Evolutionary conservation across 2,329 filamentous ascomycete genomes (phyloP).

Genomic region (Colletotrichum paranaense): DNA sequence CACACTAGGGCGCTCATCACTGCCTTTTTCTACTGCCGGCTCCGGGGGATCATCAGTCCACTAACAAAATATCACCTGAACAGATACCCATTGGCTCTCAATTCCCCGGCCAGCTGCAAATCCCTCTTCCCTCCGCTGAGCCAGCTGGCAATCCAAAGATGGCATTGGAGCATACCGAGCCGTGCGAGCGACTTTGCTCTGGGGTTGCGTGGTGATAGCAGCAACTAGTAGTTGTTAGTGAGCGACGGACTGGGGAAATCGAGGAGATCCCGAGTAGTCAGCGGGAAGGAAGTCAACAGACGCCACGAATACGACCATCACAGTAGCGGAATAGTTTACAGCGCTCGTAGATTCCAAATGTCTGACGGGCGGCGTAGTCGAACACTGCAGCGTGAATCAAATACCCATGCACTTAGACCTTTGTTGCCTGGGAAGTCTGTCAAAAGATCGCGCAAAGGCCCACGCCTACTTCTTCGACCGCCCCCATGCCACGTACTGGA

Average conservation of each 20-base stretch:
- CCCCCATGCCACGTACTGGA: not conserved
- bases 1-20: conserved; percentile 20
- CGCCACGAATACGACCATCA: not conserved
- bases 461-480: not conserved
- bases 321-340: not conserved
- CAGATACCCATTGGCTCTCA: not conserved
- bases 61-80: conserved; percentile 12
- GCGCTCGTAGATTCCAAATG: conserved; percentile 5
- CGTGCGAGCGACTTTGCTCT: not conserved
- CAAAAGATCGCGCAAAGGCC: not conserved
- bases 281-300: conserved; percentile 11
- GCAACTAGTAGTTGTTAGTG: not conserved
- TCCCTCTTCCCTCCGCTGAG: too few species aligned
- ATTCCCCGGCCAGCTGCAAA: not conserved
- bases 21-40: conserved; percentile 11
- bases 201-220: not conserved
- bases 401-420: conserved; percentile 18
- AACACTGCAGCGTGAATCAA: not conserved
- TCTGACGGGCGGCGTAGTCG: not conserved
- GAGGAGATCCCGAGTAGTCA: not conserved
- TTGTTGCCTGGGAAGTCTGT: not conserved
- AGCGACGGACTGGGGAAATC: not conserved
- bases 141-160: not conserved
- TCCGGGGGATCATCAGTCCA: conserved; percentile 18
- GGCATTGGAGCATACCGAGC: not conserved